A percentile compares a stretch with the other conserved stretches of the same genome.
Evolutionary conservation across 2,329 filamentous ascomycete genomes (phyloP).

Genomic region (Neofusicoccum sp.): DNA sequence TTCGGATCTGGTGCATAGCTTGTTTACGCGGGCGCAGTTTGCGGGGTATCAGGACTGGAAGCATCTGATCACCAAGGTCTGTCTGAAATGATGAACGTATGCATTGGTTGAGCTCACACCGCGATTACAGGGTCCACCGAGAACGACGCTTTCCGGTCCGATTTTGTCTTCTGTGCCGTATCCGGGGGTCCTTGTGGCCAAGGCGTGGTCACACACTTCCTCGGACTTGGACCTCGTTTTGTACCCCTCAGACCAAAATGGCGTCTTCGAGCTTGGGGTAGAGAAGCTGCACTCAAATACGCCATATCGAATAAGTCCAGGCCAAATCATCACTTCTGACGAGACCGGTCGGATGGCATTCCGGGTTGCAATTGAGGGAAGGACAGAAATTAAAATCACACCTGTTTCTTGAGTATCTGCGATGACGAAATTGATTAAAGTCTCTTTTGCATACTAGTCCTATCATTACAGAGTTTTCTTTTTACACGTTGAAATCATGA

Average conservation of each 20-base stretch:
- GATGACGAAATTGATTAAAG: too few relatives aligned
- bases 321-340: background rate
- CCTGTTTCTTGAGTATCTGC: background rate
- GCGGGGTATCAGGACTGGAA: slow-evolving; percentile 20
- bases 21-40: background rate
- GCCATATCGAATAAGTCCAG: background rate
- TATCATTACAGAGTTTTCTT: too few relatives aligned
- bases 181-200: slow-evolving; percentile 23
- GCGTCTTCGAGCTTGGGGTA: slow-evolving; percentile 20
- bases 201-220: slow-evolving; percentile 21
- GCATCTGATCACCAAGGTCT: slow-evolving; percentile 13
- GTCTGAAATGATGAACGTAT: background rate
- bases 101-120: background rate
- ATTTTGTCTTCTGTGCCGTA: slow-evolving; percentile 21
- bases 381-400: background rate
- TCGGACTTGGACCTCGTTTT: slow-evolving; percentile 22
- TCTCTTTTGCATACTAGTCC: too few relatives aligned
- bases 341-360: background rate
- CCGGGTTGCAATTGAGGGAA: background rate
- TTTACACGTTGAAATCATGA: too few relatives aligned
- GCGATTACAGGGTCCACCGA: slow-evolving; percentile 18
- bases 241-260: slow-evolving; percentile 19
- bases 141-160: slow-evolving; percentile 19
- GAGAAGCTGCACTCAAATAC: slow-evolving; percentile 18
- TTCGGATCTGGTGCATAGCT: background rate